These are phyloP conservation scores for Collybiopsis luxurians DNA, from an alignment of 768 basidiomycete genomes.

Conservation along the genomic window DNA sequence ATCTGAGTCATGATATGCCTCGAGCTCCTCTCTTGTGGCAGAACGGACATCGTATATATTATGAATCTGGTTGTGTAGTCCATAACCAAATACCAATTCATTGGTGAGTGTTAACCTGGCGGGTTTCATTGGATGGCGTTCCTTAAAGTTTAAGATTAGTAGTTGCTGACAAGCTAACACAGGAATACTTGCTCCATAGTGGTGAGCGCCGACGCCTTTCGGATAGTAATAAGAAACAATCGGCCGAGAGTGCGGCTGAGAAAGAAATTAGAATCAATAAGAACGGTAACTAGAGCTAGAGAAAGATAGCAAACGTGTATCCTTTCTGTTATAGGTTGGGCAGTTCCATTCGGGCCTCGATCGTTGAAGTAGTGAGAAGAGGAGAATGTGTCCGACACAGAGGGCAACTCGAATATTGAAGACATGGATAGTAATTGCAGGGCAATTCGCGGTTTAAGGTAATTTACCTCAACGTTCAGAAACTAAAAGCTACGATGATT, in stretches of 20 bases:
- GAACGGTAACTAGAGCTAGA: not conserved
- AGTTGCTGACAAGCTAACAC: not conserved
- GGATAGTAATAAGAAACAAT: constrained; percentile 97
- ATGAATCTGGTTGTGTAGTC: constrained; percentile 93
- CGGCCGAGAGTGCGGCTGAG: constrained; percentile 75
- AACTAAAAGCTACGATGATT: too few species aligned
- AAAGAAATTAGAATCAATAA: not conserved
- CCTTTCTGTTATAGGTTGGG: constrained; percentile 77
- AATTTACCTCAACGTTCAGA: too few species aligned
- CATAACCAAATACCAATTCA: constrained; percentile 93
- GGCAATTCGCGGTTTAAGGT: too few species aligned
- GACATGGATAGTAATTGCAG: too few species aligned
- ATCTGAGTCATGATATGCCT: constrained; percentile 90
- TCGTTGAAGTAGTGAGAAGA: constrained; percentile 74
- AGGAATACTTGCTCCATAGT: constrained; percentile 78
- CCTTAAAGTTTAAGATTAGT: constrained; percentile 43
- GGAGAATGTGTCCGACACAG: constrained; percentile 55
- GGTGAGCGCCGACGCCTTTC: constrained; percentile 89
- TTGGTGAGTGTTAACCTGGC: constrained; percentile 96
- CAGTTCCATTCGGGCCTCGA: constrained; percentile 64
- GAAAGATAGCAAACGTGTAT: constrained; percentile 55
- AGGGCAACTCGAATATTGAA: not conserved
- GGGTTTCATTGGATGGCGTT: constrained; percentile 98
- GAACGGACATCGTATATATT: constrained; percentile 85
- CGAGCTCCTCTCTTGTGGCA: constrained; percentile 87